Conservation (phyloP, 306 rosid genomes). For the Biancaea sappan region DNA sequence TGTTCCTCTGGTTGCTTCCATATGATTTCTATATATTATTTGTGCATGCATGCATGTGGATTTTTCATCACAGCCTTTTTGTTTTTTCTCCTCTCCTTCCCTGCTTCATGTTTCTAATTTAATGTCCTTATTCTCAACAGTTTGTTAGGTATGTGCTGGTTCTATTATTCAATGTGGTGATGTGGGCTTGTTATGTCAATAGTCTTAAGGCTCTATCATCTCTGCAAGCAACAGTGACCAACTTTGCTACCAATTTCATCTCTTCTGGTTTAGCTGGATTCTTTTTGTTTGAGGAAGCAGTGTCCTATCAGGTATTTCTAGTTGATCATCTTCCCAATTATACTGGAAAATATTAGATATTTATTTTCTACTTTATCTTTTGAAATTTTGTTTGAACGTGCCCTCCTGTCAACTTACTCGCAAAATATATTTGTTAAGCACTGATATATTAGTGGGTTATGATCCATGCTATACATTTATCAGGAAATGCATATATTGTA, state of each 20-base stretch:
- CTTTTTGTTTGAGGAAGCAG: slow-evolving; percentile 66
- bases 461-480: neutral
- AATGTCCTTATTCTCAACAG: slow-evolving; percentile 40
- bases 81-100: neutral
- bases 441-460: neutral
- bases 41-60: neutral
- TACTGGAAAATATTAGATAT: neutral
- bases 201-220: slow-evolving; percentile 85
- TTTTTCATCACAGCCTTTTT: neutral
- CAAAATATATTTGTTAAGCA: neutral
- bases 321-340: neutral
- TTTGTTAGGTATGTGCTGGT: slow-evolving; percentile 60
- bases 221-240: slow-evolving; percentile 88
- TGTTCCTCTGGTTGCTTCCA: neutral
- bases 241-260: slow-evolving; percentile 87
- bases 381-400: neutral
- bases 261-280: slow-evolving; percentile 83
- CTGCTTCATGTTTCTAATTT: neutral
- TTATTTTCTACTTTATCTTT: neutral
- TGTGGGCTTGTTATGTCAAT: slow-evolving; percentile 91
- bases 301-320: slow-evolving; percentile 64
- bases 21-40: neutral
- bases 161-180: slow-evolving; percentile 63
- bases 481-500: neutral
- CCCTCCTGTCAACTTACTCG: too few relatives aligned